Evolutionary conservation across 2,329 filamentous ascomycete species (phyloP).

Genomic region (Paecilomyces sp.): DNA sequence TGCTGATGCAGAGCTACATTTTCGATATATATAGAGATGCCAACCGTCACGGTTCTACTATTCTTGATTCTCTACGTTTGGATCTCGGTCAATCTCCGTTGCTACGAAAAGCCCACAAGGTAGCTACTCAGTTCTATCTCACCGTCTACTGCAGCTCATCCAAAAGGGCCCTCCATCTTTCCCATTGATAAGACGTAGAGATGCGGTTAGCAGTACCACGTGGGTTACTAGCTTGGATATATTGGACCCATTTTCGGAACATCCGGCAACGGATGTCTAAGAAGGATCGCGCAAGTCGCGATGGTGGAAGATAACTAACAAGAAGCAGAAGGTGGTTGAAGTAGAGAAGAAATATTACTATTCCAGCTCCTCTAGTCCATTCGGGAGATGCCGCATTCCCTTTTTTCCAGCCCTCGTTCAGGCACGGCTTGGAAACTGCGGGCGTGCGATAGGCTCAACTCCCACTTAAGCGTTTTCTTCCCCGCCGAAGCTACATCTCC

Average conservation of each 20-base stretch:
- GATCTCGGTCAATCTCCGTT: slow-evolving; percentile 3
- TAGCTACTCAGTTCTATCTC: not conserved
- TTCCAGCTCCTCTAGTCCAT: not conserved
- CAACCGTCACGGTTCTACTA: not conserved
- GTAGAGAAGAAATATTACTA: not conserved
- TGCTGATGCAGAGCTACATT: not conserved
- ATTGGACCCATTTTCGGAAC: not conserved
- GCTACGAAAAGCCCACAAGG: not conserved
- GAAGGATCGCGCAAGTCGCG: not conserved
- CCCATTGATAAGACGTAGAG: too few species aligned
- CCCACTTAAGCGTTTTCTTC: not conserved
- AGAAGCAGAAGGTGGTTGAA: not conserved
- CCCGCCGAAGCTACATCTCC: not conserved
- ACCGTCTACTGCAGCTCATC: not conserved
- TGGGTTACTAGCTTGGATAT: not conserved
- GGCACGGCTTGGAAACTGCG: not conserved
- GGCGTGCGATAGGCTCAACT: not conserved
- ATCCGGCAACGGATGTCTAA: not conserved
- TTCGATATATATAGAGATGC: not conserved
- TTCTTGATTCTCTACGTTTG: not conserved
- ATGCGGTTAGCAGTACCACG: not conserved
- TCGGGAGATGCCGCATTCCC: not conserved
- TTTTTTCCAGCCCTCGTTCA: not conserved
- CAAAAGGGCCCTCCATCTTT: too few species aligned
- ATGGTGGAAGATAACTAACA: not conserved